Evolutionary conservation across 805 yeast genomes (phyloP).

Genomic region (Lachancea nothofagi): DNA sequence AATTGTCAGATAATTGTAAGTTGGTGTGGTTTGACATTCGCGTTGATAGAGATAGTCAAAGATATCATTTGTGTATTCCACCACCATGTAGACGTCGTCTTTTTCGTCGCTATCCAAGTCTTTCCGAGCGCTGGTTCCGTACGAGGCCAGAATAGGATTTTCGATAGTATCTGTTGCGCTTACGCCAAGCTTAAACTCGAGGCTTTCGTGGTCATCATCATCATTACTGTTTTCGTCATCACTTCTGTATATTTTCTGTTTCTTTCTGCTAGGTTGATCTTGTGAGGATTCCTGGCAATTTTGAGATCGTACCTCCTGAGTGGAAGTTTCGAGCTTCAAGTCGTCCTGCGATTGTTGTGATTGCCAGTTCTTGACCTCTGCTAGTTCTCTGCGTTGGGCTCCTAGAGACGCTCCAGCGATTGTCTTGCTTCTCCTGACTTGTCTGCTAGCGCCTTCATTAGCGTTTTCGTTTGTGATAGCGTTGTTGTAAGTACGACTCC

Average conservation of each 20-base stretch:
- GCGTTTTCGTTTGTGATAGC: slow-evolving; percentile 9
- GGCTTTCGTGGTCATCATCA: background rate
- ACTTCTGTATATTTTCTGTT: slow-evolving; percentile 20
- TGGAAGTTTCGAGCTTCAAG: background rate
- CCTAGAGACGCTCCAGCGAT: slow-evolving; percentile 5
- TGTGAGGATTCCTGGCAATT: background rate
- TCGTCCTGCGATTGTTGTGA: slow-evolving; percentile 7
- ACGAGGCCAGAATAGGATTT: background rate
- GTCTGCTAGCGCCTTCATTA: background rate
- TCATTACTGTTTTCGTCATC: slow-evolving; percentile 13
- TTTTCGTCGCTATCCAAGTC: slow-evolving; percentile 65
- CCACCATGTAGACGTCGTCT: slow-evolving; percentile 80
- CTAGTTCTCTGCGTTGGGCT: slow-evolving; percentile 7
- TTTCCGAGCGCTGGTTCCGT: background rate
- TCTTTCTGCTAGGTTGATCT: slow-evolving; percentile 7
- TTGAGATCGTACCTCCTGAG: slow-evolving; percentile 2
- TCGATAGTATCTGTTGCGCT: background rate
- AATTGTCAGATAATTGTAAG: slow-evolving; percentile 52
- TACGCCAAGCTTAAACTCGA: background rate
- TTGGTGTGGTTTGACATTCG: slow-evolving; percentile 66
- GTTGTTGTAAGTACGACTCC: slow-evolving; percentile 5
- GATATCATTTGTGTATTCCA: slow-evolving; percentile 83
- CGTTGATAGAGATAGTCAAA: slow-evolving; percentile 66
- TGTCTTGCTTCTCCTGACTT: slow-evolving; percentile 5
- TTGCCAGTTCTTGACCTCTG: slow-evolving; percentile 9